Conservation (phyloP, 192 early-diverging fungal species). For the Funneliformis mosseae region DNA sequence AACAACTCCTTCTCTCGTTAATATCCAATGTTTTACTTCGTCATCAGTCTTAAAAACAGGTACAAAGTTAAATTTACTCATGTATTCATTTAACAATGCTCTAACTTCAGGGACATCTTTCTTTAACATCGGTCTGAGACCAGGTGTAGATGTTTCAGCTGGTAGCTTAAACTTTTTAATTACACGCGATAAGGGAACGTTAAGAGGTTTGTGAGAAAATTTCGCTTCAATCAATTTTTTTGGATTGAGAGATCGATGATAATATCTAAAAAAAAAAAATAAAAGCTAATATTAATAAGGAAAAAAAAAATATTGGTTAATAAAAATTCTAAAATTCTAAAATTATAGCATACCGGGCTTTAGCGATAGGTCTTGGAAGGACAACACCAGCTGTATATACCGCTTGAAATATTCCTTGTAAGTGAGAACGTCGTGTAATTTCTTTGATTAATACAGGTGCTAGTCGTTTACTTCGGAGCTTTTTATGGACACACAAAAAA, state of each 20-base stretch:
- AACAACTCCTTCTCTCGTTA: constrained; percentile 82
- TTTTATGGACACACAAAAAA: constrained; percentile 96
- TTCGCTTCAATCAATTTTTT: constrained; percentile 93
- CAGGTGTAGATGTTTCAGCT: constrained; percentile 60
- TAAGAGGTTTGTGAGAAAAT: constrained; percentile 81
- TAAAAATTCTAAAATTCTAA: neutral
- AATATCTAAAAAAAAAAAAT: constrained; percentile 66
- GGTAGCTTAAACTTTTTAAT: constrained; percentile 75
- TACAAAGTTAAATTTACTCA: constrained; percentile 66
- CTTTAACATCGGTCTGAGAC: constrained; percentile 78
- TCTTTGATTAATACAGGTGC: constrained; percentile 97
- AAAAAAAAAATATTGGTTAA: neutral
- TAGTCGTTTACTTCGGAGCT: constrained; percentile 90
- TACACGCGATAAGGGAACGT: constrained; percentile 71
- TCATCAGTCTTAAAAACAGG: constrained; percentile 76
- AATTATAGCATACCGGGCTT: constrained; percentile 51
- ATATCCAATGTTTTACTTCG: constrained; percentile 90
- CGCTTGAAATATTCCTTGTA: constrained; percentile 95
- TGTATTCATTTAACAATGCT: constrained; percentile 75
- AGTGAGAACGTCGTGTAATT: constrained; percentile 90
- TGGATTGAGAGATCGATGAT: constrained; percentile 91
- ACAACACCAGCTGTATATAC: constrained; percentile 93
- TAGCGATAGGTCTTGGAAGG: constrained; percentile 87
- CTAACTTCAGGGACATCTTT: constrained; percentile 77
- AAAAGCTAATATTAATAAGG: neutral